Base-by-base conservation (phyloP, 2,329 filamentous ascomycete genomes). In the Bipolaris victoriae region DNA sequence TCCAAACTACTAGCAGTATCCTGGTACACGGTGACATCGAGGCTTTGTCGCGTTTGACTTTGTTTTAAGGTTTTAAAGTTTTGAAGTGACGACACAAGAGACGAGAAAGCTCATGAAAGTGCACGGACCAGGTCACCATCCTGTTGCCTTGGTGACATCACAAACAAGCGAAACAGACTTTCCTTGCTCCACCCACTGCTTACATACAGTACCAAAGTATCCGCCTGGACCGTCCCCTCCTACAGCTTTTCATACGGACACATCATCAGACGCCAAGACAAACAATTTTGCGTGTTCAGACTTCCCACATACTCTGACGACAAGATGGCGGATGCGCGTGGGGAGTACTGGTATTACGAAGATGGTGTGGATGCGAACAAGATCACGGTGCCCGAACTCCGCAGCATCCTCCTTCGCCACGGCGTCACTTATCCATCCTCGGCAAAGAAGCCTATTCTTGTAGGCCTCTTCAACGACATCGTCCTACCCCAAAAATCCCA, bases 341-440 rank as follows among this genome's bases (percentile, higher is more conserved):
- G 68, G 50, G 73, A 76, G 51, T 72, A 75, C 64, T 74, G 71
- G 70, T 99, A 98, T 75, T 88, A 98, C 31, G 87, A 93, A 72
- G 85, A 91, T 52, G 91, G 86, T 68, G 98, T 97, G 75, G 92
- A 99, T 75, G 88, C 95, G 18, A 84, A 84, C 72, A 86, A 85
- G 63, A 85, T 98, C 62, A 98, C 92, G 1, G 88, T 98, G 48
- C 92, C 95, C 26, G 90, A 90, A 44, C 82, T 99, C 67, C 91
- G 95, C 69, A 94, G 90, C 47, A 96, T 98, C 64, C 86, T 99
- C 56, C 90, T 98, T 70, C 90, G 88, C 64, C 91, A 99, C 79
- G 90, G 92, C 73, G 82, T 98, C 70, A 80, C 87, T 36, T 98
- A 97, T 74, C 89, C 93, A 5, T 88, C 91, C 0, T 93, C 88